Evolutionary conservation across 371 early-diverging fungal genomes (phyloP), one percentile per base, ranked within the genome.

Genomic region (Mucor racemosus): DNA sequence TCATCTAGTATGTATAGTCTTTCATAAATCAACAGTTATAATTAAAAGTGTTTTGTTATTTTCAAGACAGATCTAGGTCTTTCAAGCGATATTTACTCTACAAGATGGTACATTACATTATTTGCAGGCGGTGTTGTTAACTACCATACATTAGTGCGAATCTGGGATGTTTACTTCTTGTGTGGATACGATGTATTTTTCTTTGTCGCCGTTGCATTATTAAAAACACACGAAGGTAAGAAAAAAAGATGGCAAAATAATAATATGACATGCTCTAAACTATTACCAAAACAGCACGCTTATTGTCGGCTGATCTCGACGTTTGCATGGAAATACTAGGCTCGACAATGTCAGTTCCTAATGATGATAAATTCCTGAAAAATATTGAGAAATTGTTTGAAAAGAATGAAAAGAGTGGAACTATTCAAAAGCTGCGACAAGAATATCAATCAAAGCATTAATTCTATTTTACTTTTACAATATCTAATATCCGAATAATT

Each of bases 61-160:
- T 38, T 65, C 0, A 60, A 88, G 86, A 65, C 75, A 54, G 76
- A 73, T 0, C 67, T 87, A 64, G 84, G 81, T 9, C 68, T 89
- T 38, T 71, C 77, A 0, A 86, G 80, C 9, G 80, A 80, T 14
- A 77, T 83, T 11, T 90, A 86, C 73, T 80, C 88, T 6, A 87
- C 88, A 1, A 80, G 84, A 26, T 89, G 90, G 90, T 89, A 88
- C 41, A 86, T 88, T 39, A 89, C 90, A 0, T 70, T 89, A 26
- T 89, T 86, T 65, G 69, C 87, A 9, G 87, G 84, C 19, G 87
- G 86, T 26, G 84, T 88, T 3, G 78, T 89, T 7, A 77, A 76
- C 10, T 84, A 86, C 61, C 86, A 86, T 34, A 85, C 86, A 3
- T 53, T 87, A 46, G 62, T 89, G 26, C 67, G 90, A 39, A 86